Percentiles rank a stretch among this genome's conserved stretches.
These are phyloP conservation scores for Lachnellula occidentalis DNA, from an alignment of 2,329 filamentous ascomycete species.

Conservation along the genomic window DNA sequence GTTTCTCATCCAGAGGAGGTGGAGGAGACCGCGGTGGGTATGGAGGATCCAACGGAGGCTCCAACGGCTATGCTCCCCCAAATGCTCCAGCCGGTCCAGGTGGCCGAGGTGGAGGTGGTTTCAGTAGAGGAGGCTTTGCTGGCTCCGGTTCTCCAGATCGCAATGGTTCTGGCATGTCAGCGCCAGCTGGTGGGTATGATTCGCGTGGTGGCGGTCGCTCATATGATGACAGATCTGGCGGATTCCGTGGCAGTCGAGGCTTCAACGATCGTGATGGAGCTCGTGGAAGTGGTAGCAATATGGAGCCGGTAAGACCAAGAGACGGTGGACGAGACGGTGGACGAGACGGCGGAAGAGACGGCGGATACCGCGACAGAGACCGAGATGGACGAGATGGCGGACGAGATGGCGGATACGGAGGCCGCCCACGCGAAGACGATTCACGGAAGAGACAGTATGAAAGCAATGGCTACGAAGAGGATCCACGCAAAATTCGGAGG, in stretches of 20 bases:
- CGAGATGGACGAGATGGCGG: slow-evolving; percentile 32
- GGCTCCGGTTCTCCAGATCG: slow-evolving; percentile 31
- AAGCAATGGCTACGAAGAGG: slow-evolving; percentile 74
- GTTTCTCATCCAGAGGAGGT: slow-evolving; percentile 25
- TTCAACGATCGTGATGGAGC: slow-evolving; percentile 35
- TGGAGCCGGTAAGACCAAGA: slow-evolving; percentile 71
- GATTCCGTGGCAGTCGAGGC: slow-evolving; percentile 39
- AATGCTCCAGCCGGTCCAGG: slow-evolving; percentile 59
- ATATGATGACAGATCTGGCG: slow-evolving; percentile 53
- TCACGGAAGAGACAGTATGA: slow-evolving; percentile 50
- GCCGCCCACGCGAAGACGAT: slow-evolving; percentile 48
- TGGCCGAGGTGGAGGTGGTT: slow-evolving; percentile 44
- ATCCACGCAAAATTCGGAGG: slow-evolving; percentile 60
- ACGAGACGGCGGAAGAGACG: slow-evolving; percentile 19
- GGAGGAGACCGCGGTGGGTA: slow-evolving; percentile 24
- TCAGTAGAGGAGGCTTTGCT: slow-evolving; percentile 29
- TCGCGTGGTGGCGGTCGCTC: slow-evolving; percentile 50
- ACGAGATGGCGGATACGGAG: slow-evolving; percentile 45
- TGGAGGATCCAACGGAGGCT: slow-evolving; percentile 31
- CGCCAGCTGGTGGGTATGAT: slow-evolving; percentile 45
- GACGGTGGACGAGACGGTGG: slow-evolving; percentile 47
- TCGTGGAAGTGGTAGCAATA: slow-evolving; percentile 61
- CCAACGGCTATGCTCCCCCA: slow-evolving; percentile 42
- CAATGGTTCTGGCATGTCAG: slow-evolving; percentile 23
- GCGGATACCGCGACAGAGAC: slow-evolving; percentile 38